These are phyloP conservation scores for Saccharomycopsis sp. DNA, from an alignment of 805 yeast genomes.

Conservation along the genomic window DNA sequence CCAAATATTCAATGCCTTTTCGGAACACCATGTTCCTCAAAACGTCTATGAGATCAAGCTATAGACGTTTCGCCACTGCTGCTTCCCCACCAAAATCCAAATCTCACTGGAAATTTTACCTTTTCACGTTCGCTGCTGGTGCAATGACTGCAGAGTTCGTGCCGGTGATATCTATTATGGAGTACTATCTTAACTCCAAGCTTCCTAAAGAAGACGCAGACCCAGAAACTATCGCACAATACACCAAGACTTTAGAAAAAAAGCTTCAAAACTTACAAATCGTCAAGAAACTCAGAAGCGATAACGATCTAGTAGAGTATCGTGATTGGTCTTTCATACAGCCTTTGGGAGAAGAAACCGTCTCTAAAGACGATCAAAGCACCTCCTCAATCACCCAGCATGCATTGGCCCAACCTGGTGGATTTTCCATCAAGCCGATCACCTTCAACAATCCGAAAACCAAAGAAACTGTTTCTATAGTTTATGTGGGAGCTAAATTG, in stretches of 20 bases:
- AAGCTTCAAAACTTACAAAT: conserved; percentile 44
- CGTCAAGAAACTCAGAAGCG: conserved; percentile 39
- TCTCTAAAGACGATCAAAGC: not conserved
- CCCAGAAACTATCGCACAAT: conserved; percentile 27
- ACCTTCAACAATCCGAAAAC: conserved; percentile 42
- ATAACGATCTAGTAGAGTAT: conserved; percentile 33
- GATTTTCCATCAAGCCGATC: conserved; percentile 66
- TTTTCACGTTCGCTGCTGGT: conserved; percentile 30
- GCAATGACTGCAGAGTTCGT: conserved; percentile 30
- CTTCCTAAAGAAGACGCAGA: conserved; percentile 23
- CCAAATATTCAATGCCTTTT: not conserved
- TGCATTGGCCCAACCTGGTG: conserved; percentile 65
- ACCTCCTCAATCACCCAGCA: conserved; percentile 10
- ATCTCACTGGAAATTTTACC: conserved; percentile 16
- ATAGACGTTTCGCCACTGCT: not conserved
- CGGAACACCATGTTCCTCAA: not conserved
- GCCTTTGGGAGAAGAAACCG: conserved; percentile 25
- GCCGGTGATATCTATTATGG: conserved; percentile 30
- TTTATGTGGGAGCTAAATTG: conserved; percentile 70
- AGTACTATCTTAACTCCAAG: conserved; percentile 23
- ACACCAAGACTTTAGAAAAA: conserved; percentile 34
- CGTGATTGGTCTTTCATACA: conserved; percentile 39
- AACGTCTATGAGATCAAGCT: not conserved
- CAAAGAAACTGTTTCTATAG: conserved; percentile 55
- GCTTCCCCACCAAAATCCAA: not conserved